Conservation (phyloP, 73 alveolate species). For the Diophrys appendiculata region DNA sequence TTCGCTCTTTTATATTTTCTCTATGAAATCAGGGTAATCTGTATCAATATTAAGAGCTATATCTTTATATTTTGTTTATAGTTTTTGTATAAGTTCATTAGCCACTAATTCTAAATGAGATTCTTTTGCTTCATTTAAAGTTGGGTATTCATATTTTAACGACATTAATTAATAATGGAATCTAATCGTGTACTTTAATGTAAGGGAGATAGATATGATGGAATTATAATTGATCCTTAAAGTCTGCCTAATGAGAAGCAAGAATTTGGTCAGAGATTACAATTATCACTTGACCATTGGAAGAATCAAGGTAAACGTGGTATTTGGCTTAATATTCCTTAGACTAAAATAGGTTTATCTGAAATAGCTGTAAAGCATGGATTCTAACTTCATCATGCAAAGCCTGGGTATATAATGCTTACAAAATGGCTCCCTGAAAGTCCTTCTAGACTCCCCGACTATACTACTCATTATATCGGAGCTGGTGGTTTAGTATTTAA, state of each 20-base stretch:
- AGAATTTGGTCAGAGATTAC: neutral
- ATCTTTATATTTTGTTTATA: no score
- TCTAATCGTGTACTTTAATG: no score
- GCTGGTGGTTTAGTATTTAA: slow-evolving; percentile 65
- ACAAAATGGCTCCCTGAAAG: slow-evolving; percentile 61
- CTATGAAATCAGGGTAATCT: no score
- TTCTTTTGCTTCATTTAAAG: no score
- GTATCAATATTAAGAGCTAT: no score
- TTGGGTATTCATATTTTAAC: no score
- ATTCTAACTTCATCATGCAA: slow-evolving; percentile 62
- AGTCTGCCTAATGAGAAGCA: slow-evolving; percentile 12
- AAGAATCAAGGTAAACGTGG: slow-evolving; percentile 25
- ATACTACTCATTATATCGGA: slow-evolving; percentile 61
- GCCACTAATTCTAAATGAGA: no score
- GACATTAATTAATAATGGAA: no score
- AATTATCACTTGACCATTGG: slow-evolving; percentile 10
- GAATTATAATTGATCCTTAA: slow-evolving; percentile 20
- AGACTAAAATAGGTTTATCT: slow-evolving; percentile 18
- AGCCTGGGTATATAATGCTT: slow-evolving; percentile 47
- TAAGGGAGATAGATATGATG: slow-evolving; percentile 24
- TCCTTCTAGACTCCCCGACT: slow-evolving; percentile 40
- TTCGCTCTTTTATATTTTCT: slow-evolving; percentile 22
- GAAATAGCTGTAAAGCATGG: slow-evolving; percentile 42
- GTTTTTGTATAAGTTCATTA: no score
- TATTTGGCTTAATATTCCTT: slow-evolving; percentile 32